phyloP scores from a whole-genome alignment of 148 eudicot species.

The Arbutus unedo region DNA sequence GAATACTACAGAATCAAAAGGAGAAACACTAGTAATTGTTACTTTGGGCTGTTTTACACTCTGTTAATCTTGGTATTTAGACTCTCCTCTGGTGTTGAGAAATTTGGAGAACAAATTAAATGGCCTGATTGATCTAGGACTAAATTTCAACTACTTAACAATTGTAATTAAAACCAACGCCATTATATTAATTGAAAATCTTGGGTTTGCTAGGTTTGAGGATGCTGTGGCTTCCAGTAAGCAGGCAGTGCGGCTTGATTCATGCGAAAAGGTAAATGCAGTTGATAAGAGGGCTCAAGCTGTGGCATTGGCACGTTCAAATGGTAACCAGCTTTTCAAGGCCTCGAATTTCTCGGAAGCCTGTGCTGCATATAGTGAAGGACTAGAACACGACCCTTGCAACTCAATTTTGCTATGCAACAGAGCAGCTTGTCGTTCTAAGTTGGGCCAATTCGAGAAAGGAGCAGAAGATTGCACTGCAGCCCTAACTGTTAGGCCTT shows the following conservation, averaged over 20 bases:
- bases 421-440: conserved; percentile 64
- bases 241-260: conserved; percentile 40
- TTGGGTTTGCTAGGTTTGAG: conserved; percentile 45
- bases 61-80: too few species aligned
- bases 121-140: background rate
- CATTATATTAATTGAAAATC: background rate
- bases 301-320: conserved; percentile 42
- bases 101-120: too few species aligned
- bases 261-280: conserved; percentile 29
- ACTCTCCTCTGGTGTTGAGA: too few species aligned
- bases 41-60: too few species aligned
- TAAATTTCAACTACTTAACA: background rate
- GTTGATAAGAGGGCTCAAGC: conserved; percentile 33
- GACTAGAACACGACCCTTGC: conserved; percentile 52
- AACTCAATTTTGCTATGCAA: conserved; percentile 64
- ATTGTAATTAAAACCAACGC: background rate
- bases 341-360: conserved; percentile 50
- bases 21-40: too few species aligned
- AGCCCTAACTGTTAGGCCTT: conserved; percentile 58
- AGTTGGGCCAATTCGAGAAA: conserved; percentile 60
- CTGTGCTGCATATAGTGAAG: conserved; percentile 46
- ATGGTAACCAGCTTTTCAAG: conserved; percentile 53
- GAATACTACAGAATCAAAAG: too few species aligned
- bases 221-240: conserved; percentile 56
- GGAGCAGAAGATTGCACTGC: conserved; percentile 59